Conservation (phyloP, 129 eudicot species). For the Flaveria robusta region DNA sequence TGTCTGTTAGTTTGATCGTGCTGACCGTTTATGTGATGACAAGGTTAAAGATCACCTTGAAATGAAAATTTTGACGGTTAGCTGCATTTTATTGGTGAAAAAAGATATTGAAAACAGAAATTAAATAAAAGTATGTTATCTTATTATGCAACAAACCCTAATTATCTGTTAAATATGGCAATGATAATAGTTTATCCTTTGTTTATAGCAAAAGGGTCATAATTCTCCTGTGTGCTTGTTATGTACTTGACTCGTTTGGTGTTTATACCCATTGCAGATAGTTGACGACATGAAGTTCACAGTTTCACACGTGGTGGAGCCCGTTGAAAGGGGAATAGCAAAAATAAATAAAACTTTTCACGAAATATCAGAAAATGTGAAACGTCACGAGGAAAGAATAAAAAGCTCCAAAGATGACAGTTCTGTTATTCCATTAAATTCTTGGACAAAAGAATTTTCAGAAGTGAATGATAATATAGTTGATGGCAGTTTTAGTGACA, state of each 20-base stretch:
- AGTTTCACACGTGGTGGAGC: constrained; percentile 90
- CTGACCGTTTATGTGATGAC: neutral
- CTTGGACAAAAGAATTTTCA: constrained; percentile 65
- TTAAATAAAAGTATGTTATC: neutral
- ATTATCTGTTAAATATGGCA: neutral
- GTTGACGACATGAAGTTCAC: constrained; percentile 98
- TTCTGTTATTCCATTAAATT: constrained; percentile 62
- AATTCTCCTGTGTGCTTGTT: neutral
- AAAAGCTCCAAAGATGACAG: constrained; percentile 84
- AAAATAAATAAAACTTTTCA: constrained; percentile 78
- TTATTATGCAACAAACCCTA: neutral
- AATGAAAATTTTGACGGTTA: neutral
- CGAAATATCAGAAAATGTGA: constrained; percentile 88
- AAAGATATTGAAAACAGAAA: neutral
- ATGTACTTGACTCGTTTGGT: constrained; percentile 7
- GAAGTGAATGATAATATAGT: constrained; percentile 54
- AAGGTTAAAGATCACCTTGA: neutral
- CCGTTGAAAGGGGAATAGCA: constrained; percentile 89
- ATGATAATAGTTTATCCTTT: neutral
- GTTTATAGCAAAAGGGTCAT: constrained; percentile 10
- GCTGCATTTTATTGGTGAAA: neutral
- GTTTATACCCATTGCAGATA: constrained; percentile 46
- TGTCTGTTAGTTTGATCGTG: neutral
- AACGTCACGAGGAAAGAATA: constrained; percentile 53
- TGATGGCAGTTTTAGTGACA: constrained; percentile 72